These are phyloP conservation scores for Kodamaea neixiangensis DNA, from an alignment of 805 yeast species.

Conservation along the genomic window DNA sequence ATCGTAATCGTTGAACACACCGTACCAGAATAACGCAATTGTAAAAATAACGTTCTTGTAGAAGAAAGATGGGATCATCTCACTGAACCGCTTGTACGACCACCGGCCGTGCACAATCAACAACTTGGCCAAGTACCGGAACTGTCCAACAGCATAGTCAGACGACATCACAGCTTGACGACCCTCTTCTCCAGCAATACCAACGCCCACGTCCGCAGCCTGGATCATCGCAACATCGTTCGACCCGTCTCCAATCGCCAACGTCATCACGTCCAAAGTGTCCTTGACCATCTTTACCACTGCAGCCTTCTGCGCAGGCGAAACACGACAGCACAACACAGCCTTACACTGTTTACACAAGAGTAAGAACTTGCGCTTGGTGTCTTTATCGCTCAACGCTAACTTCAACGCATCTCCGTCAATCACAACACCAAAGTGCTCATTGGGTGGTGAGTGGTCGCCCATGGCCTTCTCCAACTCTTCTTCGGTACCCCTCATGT, in stretches of 20 bases:
- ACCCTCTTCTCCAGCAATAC: constrained; percentile 87
- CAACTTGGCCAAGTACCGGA: constrained; percentile 63
- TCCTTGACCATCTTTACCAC: constrained; percentile 69
- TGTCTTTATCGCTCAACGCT: constrained; percentile 40
- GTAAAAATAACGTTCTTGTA: constrained; percentile 77
- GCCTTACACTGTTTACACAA: constrained; percentile 75
- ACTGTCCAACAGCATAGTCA: constrained; percentile 82
- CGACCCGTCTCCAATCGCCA: constrained; percentile 86
- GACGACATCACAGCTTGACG: constrained; percentile 86
- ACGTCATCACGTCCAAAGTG: constrained; percentile 68
- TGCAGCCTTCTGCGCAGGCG: constrained; percentile 80
- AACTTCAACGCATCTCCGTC: constrained; percentile 66
- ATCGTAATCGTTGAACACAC: constrained; percentile 66
- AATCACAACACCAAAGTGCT: constrained; percentile 59
- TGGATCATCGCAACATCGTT: constrained; percentile 89
- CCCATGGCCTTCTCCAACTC: constrained; percentile 56
- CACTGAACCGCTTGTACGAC: constrained; percentile 74
- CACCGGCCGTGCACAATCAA: constrained; percentile 81
- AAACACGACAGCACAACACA: constrained; percentile 82
- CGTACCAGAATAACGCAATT: constrained; percentile 75
- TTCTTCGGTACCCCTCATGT: constrained; percentile 57
- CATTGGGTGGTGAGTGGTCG: constrained; percentile 67
- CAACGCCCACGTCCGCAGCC: constrained; percentile 82
- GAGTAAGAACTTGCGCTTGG: constrained; percentile 56
- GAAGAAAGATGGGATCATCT: constrained; percentile 77